These are phyloP conservation scores for Carex sylvatica DNA, from an alignment of 202 grass and related monocot genomes.

Conservation along the genomic window DNA sequence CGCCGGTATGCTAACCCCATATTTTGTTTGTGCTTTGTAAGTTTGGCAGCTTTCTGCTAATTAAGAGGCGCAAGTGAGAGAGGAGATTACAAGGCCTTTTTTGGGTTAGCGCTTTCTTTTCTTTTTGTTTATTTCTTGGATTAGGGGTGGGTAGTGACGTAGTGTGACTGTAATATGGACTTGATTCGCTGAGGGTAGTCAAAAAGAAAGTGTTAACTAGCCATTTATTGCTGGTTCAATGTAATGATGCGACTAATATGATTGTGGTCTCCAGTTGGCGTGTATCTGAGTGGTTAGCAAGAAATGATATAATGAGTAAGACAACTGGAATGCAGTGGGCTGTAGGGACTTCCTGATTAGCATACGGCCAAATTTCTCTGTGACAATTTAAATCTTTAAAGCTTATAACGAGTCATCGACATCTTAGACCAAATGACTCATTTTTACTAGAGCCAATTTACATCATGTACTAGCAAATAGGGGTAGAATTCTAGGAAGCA, in stretches of 20 bases:
- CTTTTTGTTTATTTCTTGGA: conserved; percentile 1
- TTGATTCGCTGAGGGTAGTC: background rate
- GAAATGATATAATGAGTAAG: background rate
- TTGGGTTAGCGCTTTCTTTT: background rate
- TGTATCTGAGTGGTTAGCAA: background rate
- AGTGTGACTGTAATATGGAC: background rate
- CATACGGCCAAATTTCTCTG: background rate
- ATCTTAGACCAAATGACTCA: background rate
- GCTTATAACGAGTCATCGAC: background rate
- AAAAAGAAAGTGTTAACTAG: background rate
- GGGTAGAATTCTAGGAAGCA: no score
- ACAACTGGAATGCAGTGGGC: background rate
- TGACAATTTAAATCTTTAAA: background rate
- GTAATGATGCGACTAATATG: background rate
- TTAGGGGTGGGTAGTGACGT: background rate
- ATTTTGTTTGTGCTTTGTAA: background rate
- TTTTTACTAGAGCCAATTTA: no score
- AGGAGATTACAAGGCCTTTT: background rate
- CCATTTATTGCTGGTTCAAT: conserved; percentile 14
- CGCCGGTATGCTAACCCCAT: background rate
- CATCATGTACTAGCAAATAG: no score
- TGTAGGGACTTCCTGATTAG: background rate
- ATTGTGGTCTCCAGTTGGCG: background rate
- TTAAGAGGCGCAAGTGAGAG: background rate
- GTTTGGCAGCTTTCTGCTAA: background rate